Evolutionary conservation across 306 rosid genomes (phyloP).

Genomic region (Corylus heterophylla): DNA sequence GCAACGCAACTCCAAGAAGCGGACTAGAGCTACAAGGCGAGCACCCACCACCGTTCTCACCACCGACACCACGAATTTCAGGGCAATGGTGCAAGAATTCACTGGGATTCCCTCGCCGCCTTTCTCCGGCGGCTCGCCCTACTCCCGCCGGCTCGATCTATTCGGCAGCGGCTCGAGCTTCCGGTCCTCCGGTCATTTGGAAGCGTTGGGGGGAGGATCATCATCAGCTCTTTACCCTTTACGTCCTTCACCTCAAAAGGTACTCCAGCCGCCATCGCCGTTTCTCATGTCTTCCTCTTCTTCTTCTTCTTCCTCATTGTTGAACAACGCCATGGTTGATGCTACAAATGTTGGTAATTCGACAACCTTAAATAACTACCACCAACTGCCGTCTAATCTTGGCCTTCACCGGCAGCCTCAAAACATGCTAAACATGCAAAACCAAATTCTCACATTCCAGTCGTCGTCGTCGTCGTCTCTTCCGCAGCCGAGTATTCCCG

Average conservation of each 20-base stretch:
- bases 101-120: slow-evolving; percentile 95
- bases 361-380: slow-evolving; percentile 24
- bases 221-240: slow-evolving; percentile 40
- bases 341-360: slow-evolving; percentile 23
- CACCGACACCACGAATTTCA: slow-evolving; percentile 85
- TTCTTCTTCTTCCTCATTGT: slow-evolving; percentile 35
- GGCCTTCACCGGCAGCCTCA: slow-evolving; percentile 28
- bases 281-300: slow-evolving; percentile 25
- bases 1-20: slow-evolving; percentile 55
- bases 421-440: slow-evolving; percentile 49
- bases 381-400: slow-evolving; percentile 40
- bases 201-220: slow-evolving; percentile 2
- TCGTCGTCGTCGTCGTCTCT: neutral
- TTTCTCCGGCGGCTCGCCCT: slow-evolving; percentile 51
- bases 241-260: slow-evolving; percentile 64
- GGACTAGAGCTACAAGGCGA: slow-evolving; percentile 83
- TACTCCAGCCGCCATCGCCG: slow-evolving; percentile 33
- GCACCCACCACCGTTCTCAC: slow-evolving; percentile 93
- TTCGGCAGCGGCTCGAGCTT: slow-evolving; percentile 44
- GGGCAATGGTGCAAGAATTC: slow-evolving; percentile 98
- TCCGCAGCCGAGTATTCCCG: slow-evolving; percentile 15
- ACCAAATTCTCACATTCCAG: slow-evolving; percentile 45
- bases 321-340: slow-evolving; percentile 38
- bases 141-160: slow-evolving; percentile 70
- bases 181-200: slow-evolving; percentile 28